These are phyloP conservation scores for Clarireedia hainanense DNA, from an alignment of 2,329 filamentous ascomycete species.

Conservation along the genomic window DNA sequence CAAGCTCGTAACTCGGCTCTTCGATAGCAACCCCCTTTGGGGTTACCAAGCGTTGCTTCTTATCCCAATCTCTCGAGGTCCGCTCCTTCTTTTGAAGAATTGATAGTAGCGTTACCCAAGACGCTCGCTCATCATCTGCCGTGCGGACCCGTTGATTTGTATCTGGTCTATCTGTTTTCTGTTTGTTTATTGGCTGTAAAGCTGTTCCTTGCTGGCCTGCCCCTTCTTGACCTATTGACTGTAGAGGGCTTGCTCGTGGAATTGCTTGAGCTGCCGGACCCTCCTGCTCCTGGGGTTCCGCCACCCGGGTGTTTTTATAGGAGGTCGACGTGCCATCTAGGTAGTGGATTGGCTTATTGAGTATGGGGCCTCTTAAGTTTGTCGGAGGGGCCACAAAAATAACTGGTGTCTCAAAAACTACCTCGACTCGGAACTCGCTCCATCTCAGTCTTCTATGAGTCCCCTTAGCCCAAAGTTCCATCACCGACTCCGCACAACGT, in stretches of 20 bases:
- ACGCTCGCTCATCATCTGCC: conserved; percentile 48
- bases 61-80: conserved; percentile 39
- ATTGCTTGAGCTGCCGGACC: neutral
- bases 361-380: conserved; percentile 25
- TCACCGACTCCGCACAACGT: conserved; percentile 18
- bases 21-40: neutral
- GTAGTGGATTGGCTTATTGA: conserved; percentile 17
- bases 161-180: neutral
- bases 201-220: neutral
- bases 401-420: conserved; percentile 31
- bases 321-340: conserved; percentile 21
- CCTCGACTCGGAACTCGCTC: conserved; percentile 32
- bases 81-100: conserved; percentile 43
- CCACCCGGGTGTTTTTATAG: conserved; percentile 19
- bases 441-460: conserved; percentile 27
- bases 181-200: conserved; percentile 10
- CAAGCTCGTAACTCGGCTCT: conserved; percentile 18
- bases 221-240: too few species aligned
- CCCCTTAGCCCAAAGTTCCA: conserved; percentile 28
- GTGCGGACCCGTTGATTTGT: conserved; percentile 36
- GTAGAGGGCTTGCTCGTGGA: too few species aligned
- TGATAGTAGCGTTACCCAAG: conserved; percentile 45
- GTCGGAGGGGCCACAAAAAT: conserved; percentile 26
- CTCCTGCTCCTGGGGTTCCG: conserved; percentile 3
- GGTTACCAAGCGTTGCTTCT: neutral